Base-by-base conservation (phyloP, 2,329 filamentous ascomycete species). In the Ophiostoma australiae region DNA sequence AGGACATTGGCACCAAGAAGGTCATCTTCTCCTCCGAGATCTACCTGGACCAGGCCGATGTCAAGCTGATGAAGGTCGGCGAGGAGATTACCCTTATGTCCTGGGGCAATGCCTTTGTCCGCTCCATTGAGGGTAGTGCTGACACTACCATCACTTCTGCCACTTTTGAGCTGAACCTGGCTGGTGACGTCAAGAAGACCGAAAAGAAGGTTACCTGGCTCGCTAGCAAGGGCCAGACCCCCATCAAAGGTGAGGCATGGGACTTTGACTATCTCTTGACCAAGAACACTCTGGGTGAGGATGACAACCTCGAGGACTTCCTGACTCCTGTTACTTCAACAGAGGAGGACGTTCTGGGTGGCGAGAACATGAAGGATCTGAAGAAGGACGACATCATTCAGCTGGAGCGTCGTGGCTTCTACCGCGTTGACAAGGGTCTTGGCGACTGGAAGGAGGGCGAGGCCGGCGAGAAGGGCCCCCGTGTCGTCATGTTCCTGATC, bases 121-220 rank as follows among this genome's bases (percentile, higher is more conserved):
- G 89, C 70, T 87, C 89, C 72, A 87, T 92, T 73, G 83, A 86
- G 67, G 79, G 82, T 23, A 79, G 80, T 35, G 79, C 81, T 35
- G 79, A 80, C 31, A 80, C 82, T 39, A 80, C 84, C 67, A 89
- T 97, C 76, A 90, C 89, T 15, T 83, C 82, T 48, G 84, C 97
- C 55, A 90, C 91, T 72, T 84, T 95, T 70, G 92, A 97, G 81
- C 87, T 97, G n/a, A 91, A 98, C 80, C 87, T 97, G 68, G 88
- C 91, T 76, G 94, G 94, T 71, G 94, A 98, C 79, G 92, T 98
- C 80, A 97, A 97, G 85, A 90, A 92, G 78, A 98, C 94, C 0
- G 89, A 93, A 77, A 97, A 97, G 88, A 98, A 98, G 85, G 88
- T 98, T 52, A 97, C 94, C 0, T 98, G 94, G 94, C 83, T 98